A percentile compares a stretch with the other conserved stretches of the same genome.
phyloP scores from a whole-genome alignment of 495 filamentous ascomycete genomes.

The Penicillium coprophilum region DNA sequence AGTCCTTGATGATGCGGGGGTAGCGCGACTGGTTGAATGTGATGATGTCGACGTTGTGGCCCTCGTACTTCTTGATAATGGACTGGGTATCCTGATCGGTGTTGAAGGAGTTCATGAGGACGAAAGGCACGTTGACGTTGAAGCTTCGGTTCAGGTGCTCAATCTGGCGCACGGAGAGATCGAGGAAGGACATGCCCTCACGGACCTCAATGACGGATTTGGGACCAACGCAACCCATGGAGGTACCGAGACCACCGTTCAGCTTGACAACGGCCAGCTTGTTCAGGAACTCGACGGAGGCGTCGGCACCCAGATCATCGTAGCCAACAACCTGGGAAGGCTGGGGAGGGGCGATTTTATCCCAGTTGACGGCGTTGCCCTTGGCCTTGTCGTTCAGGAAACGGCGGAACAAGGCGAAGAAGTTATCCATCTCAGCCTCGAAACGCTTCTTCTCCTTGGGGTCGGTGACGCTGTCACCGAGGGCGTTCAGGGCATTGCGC shows the following conservation, averaged over 20 bases:
- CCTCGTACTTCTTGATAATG: constrained; percentile 99
- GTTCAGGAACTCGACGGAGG: constrained; percentile 89
- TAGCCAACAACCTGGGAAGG: constrained; percentile 92
- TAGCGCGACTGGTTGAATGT: constrained; percentile 99
- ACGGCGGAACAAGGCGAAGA: constrained; percentile 95
- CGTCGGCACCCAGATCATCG: constrained; percentile 75
- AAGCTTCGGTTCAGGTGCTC: constrained; percentile 99
- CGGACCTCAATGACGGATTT: constrained; percentile 99
- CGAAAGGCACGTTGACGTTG: constrained; percentile 94
- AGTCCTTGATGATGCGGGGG: constrained; percentile 97
- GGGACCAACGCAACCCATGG: constrained; percentile 98
- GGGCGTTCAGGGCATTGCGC: constrained; percentile 93
- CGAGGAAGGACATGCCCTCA: constrained; percentile 99
- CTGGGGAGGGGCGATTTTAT: constrained; percentile 89
- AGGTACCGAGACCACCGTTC: constrained; percentile 98
- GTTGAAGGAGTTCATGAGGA: constrained; percentile 99
- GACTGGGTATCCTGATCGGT: constrained; percentile 96
- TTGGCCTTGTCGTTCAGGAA: constrained; percentile 99
- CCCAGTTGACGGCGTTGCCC: constrained; percentile 93
- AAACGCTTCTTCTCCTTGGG: constrained; percentile 82
- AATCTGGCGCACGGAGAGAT: constrained; percentile 97
- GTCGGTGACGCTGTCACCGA: constrained; percentile 86
- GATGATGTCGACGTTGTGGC: constrained; percentile 98
- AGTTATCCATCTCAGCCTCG: constrained; percentile 99
- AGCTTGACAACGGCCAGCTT: constrained; percentile 99